A percentile compares a stretch with the other conserved stretches of the same genome.
phyloP scores from a whole-genome alignment of 495 filamentous ascomycete genomes.

The Podospora pseudoanserina region DNA sequence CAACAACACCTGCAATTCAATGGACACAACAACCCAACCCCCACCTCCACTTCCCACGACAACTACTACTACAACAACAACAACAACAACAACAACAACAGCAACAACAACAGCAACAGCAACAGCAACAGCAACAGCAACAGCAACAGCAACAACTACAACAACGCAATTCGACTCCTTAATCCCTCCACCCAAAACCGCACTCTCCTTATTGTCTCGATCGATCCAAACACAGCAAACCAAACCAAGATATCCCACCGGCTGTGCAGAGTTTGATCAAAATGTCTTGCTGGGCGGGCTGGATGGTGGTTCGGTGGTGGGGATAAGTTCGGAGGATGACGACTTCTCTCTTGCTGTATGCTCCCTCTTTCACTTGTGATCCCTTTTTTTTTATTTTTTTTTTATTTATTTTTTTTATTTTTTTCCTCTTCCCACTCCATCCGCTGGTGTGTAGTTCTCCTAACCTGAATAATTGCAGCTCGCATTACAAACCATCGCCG shows the following conservation, averaged over 20 bases:
- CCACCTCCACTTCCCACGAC: not conserved
- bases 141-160: not conserved
- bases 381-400: not conserved
- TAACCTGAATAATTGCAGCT: conserved; percentile 24
- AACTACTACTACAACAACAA: not conserved
- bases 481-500: conserved; percentile 36
- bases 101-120: not conserved
- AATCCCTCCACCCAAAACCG: not conserved
- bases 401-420: not conserved
- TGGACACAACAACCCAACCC: not conserved
- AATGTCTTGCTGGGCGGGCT: conserved; percentile 43
- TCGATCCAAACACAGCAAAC: conserved; percentile 3
- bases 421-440: not conserved
- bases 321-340: conserved; percentile 45
- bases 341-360: conserved; percentile 40
- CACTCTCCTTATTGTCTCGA: not conserved
- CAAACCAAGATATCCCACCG: conserved; percentile 29
- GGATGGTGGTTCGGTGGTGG: conserved; percentile 46
- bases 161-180: not conserved
- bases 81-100: not conserved
- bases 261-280: conserved; percentile 45
- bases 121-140: no score
- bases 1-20: not conserved
- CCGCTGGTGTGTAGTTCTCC: not conserved
- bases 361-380: conserved; percentile 10